These are phyloP conservation scores for Phytophthora brassicae DNA, from an alignment of 352 stramenopile genomes.

Conservation along the genomic window DNA sequence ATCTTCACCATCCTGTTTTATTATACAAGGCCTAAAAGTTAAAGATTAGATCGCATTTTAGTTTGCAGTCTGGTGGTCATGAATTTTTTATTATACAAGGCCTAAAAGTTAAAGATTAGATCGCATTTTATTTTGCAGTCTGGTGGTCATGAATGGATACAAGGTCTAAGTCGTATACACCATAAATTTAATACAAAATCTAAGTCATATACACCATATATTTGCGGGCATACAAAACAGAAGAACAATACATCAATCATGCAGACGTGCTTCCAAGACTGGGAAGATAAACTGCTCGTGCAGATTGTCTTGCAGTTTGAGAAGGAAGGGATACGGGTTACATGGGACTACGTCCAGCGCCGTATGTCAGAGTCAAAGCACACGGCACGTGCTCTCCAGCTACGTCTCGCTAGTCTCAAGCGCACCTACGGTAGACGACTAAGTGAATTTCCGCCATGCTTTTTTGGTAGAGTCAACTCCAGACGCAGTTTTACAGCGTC, in stretches of 20 bases:
- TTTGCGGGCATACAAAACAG: too few relatives aligned
- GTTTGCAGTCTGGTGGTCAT: too few relatives aligned
- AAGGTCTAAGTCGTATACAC: too few relatives aligned
- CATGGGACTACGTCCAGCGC: not conserved
- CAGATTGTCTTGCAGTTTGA: not conserved
- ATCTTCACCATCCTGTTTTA: too few relatives aligned
- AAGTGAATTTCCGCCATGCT: not conserved
- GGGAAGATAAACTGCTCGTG: not conserved
- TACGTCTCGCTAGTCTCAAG: not conserved
- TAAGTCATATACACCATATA: too few relatives aligned
- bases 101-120: too few relatives aligned
- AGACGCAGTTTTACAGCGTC: not conserved
- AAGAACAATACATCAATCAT: not conserved
- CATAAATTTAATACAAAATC: too few relatives aligned
- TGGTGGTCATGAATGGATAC: too few relatives aligned
- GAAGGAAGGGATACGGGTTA: not conserved
- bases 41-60: too few relatives aligned
- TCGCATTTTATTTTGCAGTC: too few relatives aligned
- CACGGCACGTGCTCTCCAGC: not conserved
- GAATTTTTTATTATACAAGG: too few relatives aligned
- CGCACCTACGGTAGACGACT: not conserved
- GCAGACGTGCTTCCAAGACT: not conserved
- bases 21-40: too few relatives aligned
- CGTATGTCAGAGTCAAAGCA: not conserved
- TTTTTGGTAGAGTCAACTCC: not conserved